Evolutionary conservation across 2,329 filamentous ascomycete species (phyloP).

Genomic region (Hymenoscyphus scutula): DNA sequence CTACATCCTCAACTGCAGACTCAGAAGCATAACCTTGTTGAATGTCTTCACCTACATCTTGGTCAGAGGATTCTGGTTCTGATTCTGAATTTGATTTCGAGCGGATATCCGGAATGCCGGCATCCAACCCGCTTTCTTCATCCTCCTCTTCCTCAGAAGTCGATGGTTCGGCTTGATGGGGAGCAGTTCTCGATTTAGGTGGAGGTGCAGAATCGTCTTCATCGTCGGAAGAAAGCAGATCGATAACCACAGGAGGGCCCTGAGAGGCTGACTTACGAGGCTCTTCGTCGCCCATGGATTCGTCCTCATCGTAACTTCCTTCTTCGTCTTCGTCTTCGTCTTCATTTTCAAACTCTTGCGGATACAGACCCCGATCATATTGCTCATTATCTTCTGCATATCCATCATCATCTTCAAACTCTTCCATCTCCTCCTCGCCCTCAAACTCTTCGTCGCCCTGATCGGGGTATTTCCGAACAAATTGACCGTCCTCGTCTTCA

Average conservation of each 20-base stretch:
- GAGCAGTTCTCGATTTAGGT: background rate
- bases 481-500: background rate
- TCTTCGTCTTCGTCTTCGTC: conserved; percentile 20
- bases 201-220: conserved; percentile 27
- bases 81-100: background rate
- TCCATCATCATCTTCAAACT: conserved; percentile 7
- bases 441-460: conserved; percentile 3
- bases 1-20: background rate
- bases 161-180: background rate
- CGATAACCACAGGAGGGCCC: conserved; percentile 29
- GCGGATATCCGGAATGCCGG: conserved; percentile 8
- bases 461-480: background rate
- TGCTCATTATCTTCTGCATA: conserved; percentile 10
- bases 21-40: background rate
- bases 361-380: conserved; percentile 5
- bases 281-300: conserved; percentile 22
- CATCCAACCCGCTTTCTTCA: conserved; percentile 12
- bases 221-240: conserved; percentile 37
- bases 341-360: background rate
- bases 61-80: too few species aligned
- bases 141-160: conserved; percentile 9
- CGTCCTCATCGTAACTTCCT: conserved; percentile 32
- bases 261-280: background rate
- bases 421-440: background rate
- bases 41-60: too few species aligned